These are phyloP conservation scores for Amanita rimosa DNA, from an alignment of 768 basidiomycete species.

Conservation along the genomic window DNA sequence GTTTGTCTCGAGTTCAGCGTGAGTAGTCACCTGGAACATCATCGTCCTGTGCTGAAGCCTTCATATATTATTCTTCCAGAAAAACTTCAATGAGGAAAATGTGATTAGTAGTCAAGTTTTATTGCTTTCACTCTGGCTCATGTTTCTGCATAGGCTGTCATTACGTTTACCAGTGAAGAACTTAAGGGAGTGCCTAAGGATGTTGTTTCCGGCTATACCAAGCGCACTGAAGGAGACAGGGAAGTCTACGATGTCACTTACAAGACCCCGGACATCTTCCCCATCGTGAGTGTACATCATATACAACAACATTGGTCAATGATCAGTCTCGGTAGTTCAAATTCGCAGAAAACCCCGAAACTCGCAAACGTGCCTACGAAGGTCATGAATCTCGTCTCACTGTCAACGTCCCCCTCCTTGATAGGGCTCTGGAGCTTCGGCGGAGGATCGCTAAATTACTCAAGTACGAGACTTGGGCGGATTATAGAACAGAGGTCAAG, in stretches of 20 bases:
- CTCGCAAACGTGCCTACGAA: constrained; percentile 54
- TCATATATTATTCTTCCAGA: no score
- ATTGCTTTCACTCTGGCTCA: background rate
- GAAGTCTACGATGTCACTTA: constrained; percentile 65
- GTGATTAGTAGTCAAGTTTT: constrained; percentile 23
- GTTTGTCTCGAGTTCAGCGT: constrained; percentile 73
- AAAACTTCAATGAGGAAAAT: constrained; percentile 87
- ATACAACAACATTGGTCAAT: background rate
- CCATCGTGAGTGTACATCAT: constrained; percentile 36
- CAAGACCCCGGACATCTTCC: constrained; percentile 78
- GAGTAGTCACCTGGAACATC: constrained; percentile 19
- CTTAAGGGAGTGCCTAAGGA: constrained; percentile 73
- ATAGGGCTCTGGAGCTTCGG: constrained; percentile 58
- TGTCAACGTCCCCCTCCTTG: constrained; percentile 61
- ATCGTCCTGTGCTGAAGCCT: no score
- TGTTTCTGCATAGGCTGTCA: constrained; percentile 30
- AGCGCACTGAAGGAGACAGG: constrained; percentile 44
- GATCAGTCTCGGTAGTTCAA: constrained; percentile 45
- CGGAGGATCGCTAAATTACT: constrained; percentile 57
- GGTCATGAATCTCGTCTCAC: constrained; percentile 58
- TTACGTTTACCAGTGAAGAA: constrained; percentile 61
- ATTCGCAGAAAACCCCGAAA: constrained; percentile 61
- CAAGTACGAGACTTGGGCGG: constrained; percentile 73
- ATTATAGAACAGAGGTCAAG: constrained; percentile 75
- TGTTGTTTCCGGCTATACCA: constrained; percentile 68